Percentiles rank a stretch among this genome's conserved stretches.
Evolutionary conservation across 306 rosid genomes (phyloP).

Genomic region (Corylus heterophylla): DNA sequence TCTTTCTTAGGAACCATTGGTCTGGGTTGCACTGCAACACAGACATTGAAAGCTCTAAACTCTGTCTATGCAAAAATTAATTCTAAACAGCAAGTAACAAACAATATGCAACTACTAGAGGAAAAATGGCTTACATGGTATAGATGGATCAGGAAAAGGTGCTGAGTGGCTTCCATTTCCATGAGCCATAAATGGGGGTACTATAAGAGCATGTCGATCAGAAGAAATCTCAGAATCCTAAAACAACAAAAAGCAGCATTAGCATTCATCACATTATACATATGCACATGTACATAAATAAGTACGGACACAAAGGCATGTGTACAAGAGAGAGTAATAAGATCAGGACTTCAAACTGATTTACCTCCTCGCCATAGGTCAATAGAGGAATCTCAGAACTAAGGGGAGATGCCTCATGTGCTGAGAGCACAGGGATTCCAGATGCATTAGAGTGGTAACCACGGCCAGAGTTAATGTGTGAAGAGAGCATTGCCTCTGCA

Average conservation of each 20-base stretch:
- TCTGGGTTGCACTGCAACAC: slow-evolving; percentile 73
- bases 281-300: neutral
- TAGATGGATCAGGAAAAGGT: slow-evolving; percentile 64
- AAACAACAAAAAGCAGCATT: slow-evolving; percentile 20
- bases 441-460: slow-evolving; percentile 50
- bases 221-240: slow-evolving; percentile 86
- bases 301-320: neutral
- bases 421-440: slow-evolving; percentile 48
- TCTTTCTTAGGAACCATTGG: slow-evolving; percentile 97
- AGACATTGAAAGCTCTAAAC: slow-evolving; percentile 10
- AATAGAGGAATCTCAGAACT: slow-evolving; percentile 80
- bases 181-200: slow-evolving; percentile 70
- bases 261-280: neutral
- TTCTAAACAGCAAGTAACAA: neutral
- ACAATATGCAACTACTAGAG: slow-evolving; percentile 6
- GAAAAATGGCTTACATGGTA: slow-evolving; percentile 54
- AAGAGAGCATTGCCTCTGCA: slow-evolving; percentile 48
- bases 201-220: slow-evolving; percentile 78
- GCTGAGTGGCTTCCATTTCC: slow-evolving; percentile 75
- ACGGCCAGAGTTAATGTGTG: slow-evolving; percentile 48
- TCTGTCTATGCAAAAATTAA: slow-evolving; percentile 21
- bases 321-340: neutral
- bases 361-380: slow-evolving; percentile 95
- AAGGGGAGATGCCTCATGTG: slow-evolving; percentile 60
- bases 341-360: neutral